Evolutionary conservation across 2,329 filamentous ascomycete genomes (phyloP), one percentile per base, ranked within the genome.

Genomic region (Rutstroemia sydowiana): DNA sequence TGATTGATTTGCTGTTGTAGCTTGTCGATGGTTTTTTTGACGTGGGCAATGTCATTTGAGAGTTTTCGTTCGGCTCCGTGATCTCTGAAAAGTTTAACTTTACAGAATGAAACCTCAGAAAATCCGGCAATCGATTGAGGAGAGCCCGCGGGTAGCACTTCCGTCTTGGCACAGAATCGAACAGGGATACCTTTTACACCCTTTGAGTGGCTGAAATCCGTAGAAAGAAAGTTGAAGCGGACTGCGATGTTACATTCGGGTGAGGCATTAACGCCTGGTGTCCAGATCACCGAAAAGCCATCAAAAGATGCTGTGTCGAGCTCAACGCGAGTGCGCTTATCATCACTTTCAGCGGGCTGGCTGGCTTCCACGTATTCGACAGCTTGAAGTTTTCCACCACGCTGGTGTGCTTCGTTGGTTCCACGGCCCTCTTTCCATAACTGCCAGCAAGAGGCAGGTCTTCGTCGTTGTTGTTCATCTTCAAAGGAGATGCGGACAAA

Each of bases 111-210:
- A 20, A 95, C 84, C 68, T 97, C 91, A 1, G 81, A 72, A 14
- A 71, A 66, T 26, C 72, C 69, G 7, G 75, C 74, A 8, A 70
- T 65, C 1, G 74, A 68, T 4, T 72, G 70, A 13, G 71, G 72
- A 1, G 76, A 74, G 23, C 77, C 76, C 14, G 75, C 70, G 0
- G 77, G 71, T 1, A 92, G 54, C 10, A 84, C 70, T 57, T 87
- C 85, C 0, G 93, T 97, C 70, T 97, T 97, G 13, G 91, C 84
- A 68, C 92, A 97, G 0, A 97, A 77, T 51, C 93, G 77, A 4
- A 98, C 91, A 0, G 93, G 92, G 58, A 97, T 96, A 32, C 93
- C 93, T 70, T 97, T 98, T 45, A 98, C 93, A 42, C 93, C 93
- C 66, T 98, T 98, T 9, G 93, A 97, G 66, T 97, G 93, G 68